Percentiles rank a stretch among this genome's conserved stretches.
phyloP scores from a whole-genome alignment of 306 rosid species.

The Rosa rugosa region DNA sequence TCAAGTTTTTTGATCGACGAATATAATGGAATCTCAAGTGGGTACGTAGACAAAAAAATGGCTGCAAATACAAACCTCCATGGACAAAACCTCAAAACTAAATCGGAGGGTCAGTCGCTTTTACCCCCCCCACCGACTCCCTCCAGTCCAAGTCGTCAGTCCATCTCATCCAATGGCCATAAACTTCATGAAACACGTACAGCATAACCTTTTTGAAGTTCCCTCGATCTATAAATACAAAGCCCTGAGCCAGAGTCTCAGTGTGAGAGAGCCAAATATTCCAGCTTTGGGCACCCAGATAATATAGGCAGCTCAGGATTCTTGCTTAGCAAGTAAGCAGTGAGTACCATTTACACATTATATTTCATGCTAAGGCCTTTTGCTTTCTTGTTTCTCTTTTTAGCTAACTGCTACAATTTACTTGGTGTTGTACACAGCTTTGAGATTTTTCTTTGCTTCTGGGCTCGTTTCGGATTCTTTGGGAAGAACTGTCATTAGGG shows the following conservation, averaged over 20 bases:
- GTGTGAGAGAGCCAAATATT: constrained; percentile 10
- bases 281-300: background rate
- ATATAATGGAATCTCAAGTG: background rate
- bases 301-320: background rate
- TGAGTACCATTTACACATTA: too few relatives aligned
- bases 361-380: background rate
- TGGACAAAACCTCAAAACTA: background rate
- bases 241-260: background rate
- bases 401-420: background rate
- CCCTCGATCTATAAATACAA: constrained; percentile 12
- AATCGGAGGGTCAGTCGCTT: constrained; percentile 23
- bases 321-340: background rate
- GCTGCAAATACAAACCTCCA: background rate
- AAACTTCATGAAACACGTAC: background rate
- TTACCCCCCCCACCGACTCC: constrained; percentile 18
- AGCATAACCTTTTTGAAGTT: background rate
- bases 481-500: background rate
- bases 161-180: constrained; percentile 22
- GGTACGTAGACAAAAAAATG: background rate
- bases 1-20: background rate
- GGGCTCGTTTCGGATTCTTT: background rate
- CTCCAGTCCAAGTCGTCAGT: constrained; percentile 16
- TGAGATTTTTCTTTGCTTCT: background rate
- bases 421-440: background rate
- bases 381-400: background rate